Conservation (phyloP, 2,329 filamentous ascomycete species). For the Colletotrichum brevisporum region DNA sequence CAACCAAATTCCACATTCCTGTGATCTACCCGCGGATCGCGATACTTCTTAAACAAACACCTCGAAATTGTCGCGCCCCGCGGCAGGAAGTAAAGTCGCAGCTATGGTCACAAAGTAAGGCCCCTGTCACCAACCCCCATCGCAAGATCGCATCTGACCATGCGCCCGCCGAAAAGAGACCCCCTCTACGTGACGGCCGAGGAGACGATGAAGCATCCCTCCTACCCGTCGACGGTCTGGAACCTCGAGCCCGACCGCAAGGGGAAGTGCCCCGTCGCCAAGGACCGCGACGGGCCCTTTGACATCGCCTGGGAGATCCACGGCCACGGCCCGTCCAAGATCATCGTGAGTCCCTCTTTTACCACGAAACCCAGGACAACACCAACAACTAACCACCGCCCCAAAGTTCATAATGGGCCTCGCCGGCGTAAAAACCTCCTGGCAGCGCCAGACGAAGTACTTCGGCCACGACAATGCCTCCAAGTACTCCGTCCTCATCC, state of each 20-base stretch:
- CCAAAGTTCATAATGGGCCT: slow-evolving; percentile 88
- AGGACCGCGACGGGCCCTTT: slow-evolving; percentile 80
- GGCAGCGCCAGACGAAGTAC: slow-evolving; percentile 87
- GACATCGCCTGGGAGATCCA: slow-evolving; percentile 86
- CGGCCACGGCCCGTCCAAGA: slow-evolving; percentile 78
- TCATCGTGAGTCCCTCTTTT: slow-evolving; percentile 69
- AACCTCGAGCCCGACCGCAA: slow-evolving; percentile 75
- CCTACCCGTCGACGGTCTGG: slow-evolving; percentile 78
- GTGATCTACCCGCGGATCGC: slow-evolving; percentile 3
- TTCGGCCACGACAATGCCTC: slow-evolving; percentile 81
- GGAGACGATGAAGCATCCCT: slow-evolving; percentile 74
- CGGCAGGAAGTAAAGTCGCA: background rate
- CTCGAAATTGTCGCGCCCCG: no score
- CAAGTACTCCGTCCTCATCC: slow-evolving; percentile 80
- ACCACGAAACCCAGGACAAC: no score
- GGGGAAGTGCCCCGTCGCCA: slow-evolving; percentile 76
- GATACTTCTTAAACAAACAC: no score
- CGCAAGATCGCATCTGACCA: background rate
- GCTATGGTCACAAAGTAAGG: slow-evolving; percentile 30
- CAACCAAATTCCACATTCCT: slow-evolving; percentile 10
- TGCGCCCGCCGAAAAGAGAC: background rate
- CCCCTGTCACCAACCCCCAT: background rate
- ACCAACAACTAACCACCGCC: background rate
- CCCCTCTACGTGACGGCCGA: slow-evolving; percentile 60
- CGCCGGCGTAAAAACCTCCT: slow-evolving; percentile 75